Evolutionary conservation across 805 yeast species (phyloP).

Genomic region (Deakozyma indianensis): DNA sequence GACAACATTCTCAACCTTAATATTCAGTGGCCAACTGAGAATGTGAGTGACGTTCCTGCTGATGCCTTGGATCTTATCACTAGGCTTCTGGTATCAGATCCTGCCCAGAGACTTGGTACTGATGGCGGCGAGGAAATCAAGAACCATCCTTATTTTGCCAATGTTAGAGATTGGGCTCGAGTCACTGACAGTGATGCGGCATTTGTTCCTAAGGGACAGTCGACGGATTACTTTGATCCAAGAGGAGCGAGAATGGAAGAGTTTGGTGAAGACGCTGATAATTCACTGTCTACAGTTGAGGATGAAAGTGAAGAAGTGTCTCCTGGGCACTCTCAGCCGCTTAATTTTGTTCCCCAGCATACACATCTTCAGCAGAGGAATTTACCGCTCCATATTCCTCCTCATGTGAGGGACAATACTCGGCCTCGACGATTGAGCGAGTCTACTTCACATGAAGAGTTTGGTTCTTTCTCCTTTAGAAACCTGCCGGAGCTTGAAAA

Average conservation of each 20-base stretch:
- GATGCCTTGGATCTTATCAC: slow-evolving; percentile 63
- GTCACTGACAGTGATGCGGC: slow-evolving; percentile 61
- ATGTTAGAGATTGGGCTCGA: slow-evolving; percentile 51
- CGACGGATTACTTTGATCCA: slow-evolving; percentile 79
- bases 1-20: slow-evolving; percentile 58
- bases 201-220: slow-evolving; percentile 68
- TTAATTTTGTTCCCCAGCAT: too few relatives aligned
- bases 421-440: slow-evolving; percentile 56
- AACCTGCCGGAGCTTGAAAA: slow-evolving; percentile 81
- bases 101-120: slow-evolving; percentile 52
- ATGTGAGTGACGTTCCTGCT: slow-evolving; percentile 32
- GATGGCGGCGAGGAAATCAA: slow-evolving; percentile 70
- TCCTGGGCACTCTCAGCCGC: neutral
- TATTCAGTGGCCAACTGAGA: slow-evolving; percentile 73
- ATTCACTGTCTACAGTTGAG: slow-evolving; percentile 2
- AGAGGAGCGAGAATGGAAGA: slow-evolving; percentile 72
- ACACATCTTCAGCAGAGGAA: slow-evolving; percentile 2
- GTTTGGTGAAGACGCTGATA: slow-evolving; percentile 30
- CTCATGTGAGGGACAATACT: slow-evolving; percentile 53
- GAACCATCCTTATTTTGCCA: slow-evolving; percentile 61
- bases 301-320: slow-evolving; percentile 1
- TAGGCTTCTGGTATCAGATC: slow-evolving; percentile 48
- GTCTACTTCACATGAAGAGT: slow-evolving; percentile 43
- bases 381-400: slow-evolving; percentile 36
- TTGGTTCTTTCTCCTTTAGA: slow-evolving; percentile 86